Conservation (phyloP, 192 early-diverging fungal species). For the Coemansia brasiliensis region DNA sequence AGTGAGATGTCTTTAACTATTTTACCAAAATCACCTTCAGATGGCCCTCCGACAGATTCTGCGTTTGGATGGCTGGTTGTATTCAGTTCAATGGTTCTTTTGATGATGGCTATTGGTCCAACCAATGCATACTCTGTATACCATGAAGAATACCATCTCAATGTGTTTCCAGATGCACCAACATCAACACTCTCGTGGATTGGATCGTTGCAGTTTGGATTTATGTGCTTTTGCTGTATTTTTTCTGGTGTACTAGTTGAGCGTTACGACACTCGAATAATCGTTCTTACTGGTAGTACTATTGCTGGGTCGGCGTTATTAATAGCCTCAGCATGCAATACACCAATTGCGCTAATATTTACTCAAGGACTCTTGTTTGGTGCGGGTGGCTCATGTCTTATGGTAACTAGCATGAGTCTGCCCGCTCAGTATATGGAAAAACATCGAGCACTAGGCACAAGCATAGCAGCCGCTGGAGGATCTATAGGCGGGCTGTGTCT, state of each 20-base stretch:
- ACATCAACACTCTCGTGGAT: constrained; percentile 36
- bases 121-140: constrained; percentile 27
- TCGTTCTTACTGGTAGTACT: constrained; percentile 14
- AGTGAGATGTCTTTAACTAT: too few species aligned
- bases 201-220: constrained; percentile 28
- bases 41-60: too few species aligned
- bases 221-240: constrained; percentile 36
- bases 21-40: too few species aligned
- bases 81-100: constrained; percentile 15
- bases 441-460: constrained; percentile 64
- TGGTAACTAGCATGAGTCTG: constrained; percentile 53
- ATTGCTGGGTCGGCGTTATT: constrained; percentile 17
- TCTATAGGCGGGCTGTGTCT: constrained; percentile 72
- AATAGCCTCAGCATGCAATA: constrained; percentile 27
- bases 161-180: constrained; percentile 20
- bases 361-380: constrained; percentile 77
- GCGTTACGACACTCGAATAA: constrained; percentile 19
- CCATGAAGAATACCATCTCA: constrained; percentile 22
- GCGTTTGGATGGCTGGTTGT: constrained; percentile 30
- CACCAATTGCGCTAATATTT: constrained; percentile 64
- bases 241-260: constrained; percentile 24
- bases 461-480: constrained; percentile 68
- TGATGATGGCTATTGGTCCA: constrained; percentile 29
- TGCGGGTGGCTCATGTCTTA: constrained; percentile 61
- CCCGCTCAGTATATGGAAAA: constrained; percentile 70